Conservation (phyloP, 495 filamentous ascomycete species). For the Penicillium manginii region DNA sequence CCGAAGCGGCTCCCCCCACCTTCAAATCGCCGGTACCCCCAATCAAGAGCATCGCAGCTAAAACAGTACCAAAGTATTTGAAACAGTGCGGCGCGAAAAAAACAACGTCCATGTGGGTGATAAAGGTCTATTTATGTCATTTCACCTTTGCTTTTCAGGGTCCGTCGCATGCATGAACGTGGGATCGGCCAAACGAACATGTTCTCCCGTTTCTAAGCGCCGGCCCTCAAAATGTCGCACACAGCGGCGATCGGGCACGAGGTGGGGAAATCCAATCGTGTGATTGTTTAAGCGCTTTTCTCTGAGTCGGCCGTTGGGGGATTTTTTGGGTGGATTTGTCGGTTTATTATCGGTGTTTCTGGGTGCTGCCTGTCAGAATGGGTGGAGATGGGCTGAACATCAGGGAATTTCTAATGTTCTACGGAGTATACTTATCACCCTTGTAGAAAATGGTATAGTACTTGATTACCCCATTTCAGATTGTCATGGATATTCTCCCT, state of each 20-base stretch:
- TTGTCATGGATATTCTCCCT: too few relatives aligned
- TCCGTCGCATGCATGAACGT: not conserved
- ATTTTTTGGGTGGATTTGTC: not conserved
- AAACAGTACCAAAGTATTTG: conserved; percentile 3
- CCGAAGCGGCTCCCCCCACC: conserved; percentile 3
- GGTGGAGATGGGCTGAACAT: too few relatives aligned
- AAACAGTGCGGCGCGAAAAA: not conserved
- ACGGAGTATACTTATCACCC: too few relatives aligned
- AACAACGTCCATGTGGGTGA: too few relatives aligned
- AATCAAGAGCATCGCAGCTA: not conserved
- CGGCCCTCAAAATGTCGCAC: not conserved
- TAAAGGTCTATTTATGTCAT: not conserved
- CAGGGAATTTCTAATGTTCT: too few relatives aligned
- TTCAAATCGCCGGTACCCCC: conserved; percentile 6
- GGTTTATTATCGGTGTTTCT: not conserved
- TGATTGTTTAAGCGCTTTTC: conserved; percentile 5
- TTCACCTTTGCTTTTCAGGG: too few relatives aligned
- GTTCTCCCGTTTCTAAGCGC: conserved; percentile 1
- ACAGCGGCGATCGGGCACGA: not conserved
- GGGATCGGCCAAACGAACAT: conserved; percentile 1
- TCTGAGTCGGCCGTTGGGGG: not conserved
- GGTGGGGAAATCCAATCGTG: conserved; percentile 2
- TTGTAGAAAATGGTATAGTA: too few relatives aligned
- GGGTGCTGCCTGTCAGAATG: not conserved
- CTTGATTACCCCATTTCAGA: too few relatives aligned